Evolutionary conservation across 2,329 filamentous ascomycete genomes (phyloP).

Genomic region (Zymoseptoria tritici): DNA sequence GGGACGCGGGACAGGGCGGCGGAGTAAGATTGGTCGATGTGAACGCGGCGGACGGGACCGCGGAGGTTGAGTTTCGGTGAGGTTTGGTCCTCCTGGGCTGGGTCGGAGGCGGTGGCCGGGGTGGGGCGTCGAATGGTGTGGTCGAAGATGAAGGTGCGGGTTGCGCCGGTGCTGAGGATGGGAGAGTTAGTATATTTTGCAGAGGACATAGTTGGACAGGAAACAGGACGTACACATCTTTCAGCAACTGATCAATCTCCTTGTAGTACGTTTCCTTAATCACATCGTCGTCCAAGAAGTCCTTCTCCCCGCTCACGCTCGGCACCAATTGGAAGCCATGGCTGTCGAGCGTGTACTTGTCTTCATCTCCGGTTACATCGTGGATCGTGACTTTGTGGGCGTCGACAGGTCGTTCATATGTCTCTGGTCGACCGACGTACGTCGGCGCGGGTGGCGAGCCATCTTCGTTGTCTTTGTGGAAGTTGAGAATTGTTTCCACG

Average conservation of each 20-base stretch:
- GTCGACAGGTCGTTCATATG: slow-evolving; percentile 28
- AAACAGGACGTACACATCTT: slow-evolving; percentile 27
- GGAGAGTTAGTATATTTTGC: slow-evolving; percentile 26
- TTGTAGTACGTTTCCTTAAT: slow-evolving; percentile 34
- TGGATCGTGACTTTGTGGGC: slow-evolving; percentile 29
- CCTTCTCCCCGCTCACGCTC: slow-evolving; percentile 30
- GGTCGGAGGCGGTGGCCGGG: slow-evolving; percentile 32
- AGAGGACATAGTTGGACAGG: neutral
- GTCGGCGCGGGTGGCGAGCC: slow-evolving; percentile 16
- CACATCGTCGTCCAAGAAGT: slow-evolving; percentile 32
- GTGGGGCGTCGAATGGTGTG: slow-evolving; percentile 49
- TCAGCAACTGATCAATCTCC: slow-evolving; percentile 33
- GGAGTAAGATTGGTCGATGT: slow-evolving; percentile 51
- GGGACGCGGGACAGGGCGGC: slow-evolving; percentile 37
- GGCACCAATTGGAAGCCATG: slow-evolving; percentile 32
- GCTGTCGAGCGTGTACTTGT: slow-evolving; percentile 21
- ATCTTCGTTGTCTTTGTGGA: slow-evolving; percentile 20
- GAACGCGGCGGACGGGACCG: slow-evolving; percentile 45
- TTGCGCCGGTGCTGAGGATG: slow-evolving; percentile 42
- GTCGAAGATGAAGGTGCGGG: slow-evolving; percentile 54
- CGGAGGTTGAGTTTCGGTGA: slow-evolving; percentile 22
- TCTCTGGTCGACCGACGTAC: slow-evolving; percentile 21
- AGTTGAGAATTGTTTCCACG: slow-evolving; percentile 17
- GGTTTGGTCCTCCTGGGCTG: neutral
- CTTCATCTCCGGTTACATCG: slow-evolving; percentile 41